Percentiles rank a stretch among this genome's conserved stretches.
Conservation (phyloP, 768 basidiomycete genomes). For the Mrakia blollopis region DNA sequence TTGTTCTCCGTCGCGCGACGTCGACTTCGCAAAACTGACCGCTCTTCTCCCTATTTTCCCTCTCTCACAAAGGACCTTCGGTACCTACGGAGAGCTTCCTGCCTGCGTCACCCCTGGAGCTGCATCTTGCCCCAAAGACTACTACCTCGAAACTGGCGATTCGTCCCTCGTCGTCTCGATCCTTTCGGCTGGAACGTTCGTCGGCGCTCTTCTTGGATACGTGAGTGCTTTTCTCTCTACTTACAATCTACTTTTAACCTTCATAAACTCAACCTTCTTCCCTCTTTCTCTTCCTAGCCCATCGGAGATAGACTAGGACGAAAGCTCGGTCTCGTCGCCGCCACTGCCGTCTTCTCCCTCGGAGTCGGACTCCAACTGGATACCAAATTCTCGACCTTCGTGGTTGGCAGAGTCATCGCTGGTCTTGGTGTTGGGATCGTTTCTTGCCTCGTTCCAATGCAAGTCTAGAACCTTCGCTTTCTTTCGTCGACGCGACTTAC, state of each 20-base stretch:
- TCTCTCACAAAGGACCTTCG: slow-evolving; percentile 40
- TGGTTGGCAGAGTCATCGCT: slow-evolving; percentile 40
- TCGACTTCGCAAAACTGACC: not conserved
- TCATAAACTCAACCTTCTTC: too few species aligned
- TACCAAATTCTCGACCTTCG: slow-evolving; percentile 47
- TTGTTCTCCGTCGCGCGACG: not conserved
- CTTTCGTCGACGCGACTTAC: too few species aligned
- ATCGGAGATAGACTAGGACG: slow-evolving; percentile 57
- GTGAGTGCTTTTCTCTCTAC: slow-evolving; percentile 53
- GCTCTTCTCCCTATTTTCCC: not conserved
- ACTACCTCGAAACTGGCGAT: slow-evolving; percentile 35
- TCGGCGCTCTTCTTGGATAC: slow-evolving; percentile 33
- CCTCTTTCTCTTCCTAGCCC: slow-evolving; percentile 36
- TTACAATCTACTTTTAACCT: too few species aligned
- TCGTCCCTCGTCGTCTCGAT: slow-evolving; percentile 46
- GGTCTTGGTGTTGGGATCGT: slow-evolving; percentile 41
- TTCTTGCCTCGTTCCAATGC: slow-evolving; percentile 38
- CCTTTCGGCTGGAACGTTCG: slow-evolving; percentile 47
- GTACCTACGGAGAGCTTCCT: not conserved
- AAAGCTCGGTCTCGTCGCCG: slow-evolving; percentile 50
- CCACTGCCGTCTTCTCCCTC: slow-evolving; percentile 23
- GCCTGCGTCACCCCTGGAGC: slow-evolving; percentile 27
- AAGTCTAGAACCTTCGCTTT: too few species aligned
- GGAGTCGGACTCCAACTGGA: slow-evolving; percentile 24
- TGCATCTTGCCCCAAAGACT: not conserved